Percentiles rank a stretch among this genome's conserved stretches.
Evolutionary conservation across 2,329 filamentous ascomycete genomes (phyloP).

Genomic region (Aspergillus fischeri): DNA sequence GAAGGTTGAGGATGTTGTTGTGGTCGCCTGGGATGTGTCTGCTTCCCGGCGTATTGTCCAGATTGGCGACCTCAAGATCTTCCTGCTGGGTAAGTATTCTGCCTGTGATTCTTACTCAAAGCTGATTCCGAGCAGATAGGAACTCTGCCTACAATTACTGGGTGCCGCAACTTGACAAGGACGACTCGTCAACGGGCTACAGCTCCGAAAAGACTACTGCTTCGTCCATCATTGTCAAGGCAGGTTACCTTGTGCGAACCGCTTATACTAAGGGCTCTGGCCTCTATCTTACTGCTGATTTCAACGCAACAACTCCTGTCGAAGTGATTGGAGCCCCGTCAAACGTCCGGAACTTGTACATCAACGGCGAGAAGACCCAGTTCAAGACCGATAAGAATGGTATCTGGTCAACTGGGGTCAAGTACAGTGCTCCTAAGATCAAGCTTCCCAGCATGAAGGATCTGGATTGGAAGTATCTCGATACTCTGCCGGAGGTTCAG

Average conservation of each 20-base stretch:
- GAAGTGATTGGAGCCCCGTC: constrained; percentile 65
- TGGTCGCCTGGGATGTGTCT: constrained; percentile 54
- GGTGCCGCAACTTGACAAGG: constrained; percentile 35
- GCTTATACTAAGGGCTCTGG: constrained; percentile 53
- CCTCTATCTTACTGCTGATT: constrained; percentile 64
- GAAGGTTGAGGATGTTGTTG: constrained; percentile 22
- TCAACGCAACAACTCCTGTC: constrained; percentile 64
- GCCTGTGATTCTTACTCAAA: background rate
- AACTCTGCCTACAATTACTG: constrained; percentile 45
- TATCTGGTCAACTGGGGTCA: constrained; percentile 50
- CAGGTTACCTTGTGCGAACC: constrained; percentile 41
- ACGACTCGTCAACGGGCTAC: constrained; percentile 26
- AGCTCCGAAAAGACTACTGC: constrained; percentile 26
- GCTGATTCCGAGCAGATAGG: constrained; percentile 42
- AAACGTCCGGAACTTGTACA: constrained; percentile 52
- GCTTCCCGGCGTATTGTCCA: constrained; percentile 40
- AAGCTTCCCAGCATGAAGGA: constrained; percentile 54
- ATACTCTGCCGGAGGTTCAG: constrained; percentile 67
- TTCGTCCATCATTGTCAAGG: constrained; percentile 40
- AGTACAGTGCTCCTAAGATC: constrained; percentile 49
- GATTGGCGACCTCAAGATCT: constrained; percentile 47
- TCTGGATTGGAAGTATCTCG: constrained; percentile 64
- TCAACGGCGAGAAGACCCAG: constrained; percentile 52
- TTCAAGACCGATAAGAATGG: constrained; percentile 42
- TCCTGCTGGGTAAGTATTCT: constrained; percentile 47